Base-by-base conservation (phyloP, 495 filamentous ascomycete genomes). In the Rusavskia elegans region DNA sequence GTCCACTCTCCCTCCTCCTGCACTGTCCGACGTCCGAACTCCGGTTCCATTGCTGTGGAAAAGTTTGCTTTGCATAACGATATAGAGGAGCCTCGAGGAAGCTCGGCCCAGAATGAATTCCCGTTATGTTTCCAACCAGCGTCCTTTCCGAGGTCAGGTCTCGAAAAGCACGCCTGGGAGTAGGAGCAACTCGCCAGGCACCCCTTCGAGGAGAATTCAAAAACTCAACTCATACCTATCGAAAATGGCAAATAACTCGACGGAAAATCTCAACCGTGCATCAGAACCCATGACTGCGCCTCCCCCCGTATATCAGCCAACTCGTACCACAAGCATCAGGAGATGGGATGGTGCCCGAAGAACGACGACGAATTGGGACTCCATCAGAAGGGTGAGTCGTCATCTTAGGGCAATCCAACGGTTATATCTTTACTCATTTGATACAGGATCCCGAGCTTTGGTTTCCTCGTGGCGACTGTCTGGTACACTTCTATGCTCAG, bases 381-480 rank as follows among this genome's bases (percentile, higher is more conserved):
- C 64, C 27, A 57, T 80, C 20, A 63, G 69, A 59, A 71, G 65
- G 57, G 78, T 80, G 63, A 57, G 70, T 45, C 20, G 17, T 10
- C 10, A 25, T n/a, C 27, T 2, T 14, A 19, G 2, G 27, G 2
- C 36, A 9, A 5, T 11, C 10, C 60, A 23, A 19, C 19, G 16
- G 23, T 8, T 29, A 32, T 9, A 17, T 14, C 8, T 21, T 49
- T 57, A 48, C 49, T 53, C 19, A 37, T 52, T 2, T 48, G n/a
- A 17, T 14, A 10, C 37, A 76, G 72, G 82, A 85, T 60, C 65
- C 74, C 14, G 80, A 84, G 51, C 68, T 85, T 14, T 85, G 79
- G 79, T 70, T 68, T 62, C 65, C 70, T 0, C 63, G 76, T 51
- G 82, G 77, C 11, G 75, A 84, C 59, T 85, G 81, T 55, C 64